A percentile compares a stretch with the other conserved stretches of the same genome.
phyloP scores from a whole-genome alignment of 202 grass and related monocot species.

The Panicum virgatum region DNA sequence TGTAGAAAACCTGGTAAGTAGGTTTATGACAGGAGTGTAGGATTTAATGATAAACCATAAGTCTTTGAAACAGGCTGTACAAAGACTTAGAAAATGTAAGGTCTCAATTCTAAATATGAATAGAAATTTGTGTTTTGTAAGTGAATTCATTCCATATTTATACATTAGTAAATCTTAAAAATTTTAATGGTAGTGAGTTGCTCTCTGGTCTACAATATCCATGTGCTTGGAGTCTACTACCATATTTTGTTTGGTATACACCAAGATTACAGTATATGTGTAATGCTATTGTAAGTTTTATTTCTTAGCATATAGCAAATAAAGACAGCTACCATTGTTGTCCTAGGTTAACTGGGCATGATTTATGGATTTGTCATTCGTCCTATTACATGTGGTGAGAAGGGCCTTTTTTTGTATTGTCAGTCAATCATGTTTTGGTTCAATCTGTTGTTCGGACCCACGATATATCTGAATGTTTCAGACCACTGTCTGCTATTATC shows the following conservation, averaged over 20 bases:
- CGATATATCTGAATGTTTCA: slow-evolving; percentile 23
- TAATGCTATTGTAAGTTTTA: no score
- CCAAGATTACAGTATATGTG: background rate
- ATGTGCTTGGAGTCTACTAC: background rate
- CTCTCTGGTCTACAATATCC: slow-evolving; percentile 23
- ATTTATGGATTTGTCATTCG: no score
- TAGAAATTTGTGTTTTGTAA: background rate
- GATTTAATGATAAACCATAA: slow-evolving; percentile 25
- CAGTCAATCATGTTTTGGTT: background rate
- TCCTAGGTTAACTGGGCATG: no score
- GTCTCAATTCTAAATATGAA: no score
- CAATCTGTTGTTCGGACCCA: background rate
- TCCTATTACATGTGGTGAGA: background rate
- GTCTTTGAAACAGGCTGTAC: slow-evolving; percentile 17
- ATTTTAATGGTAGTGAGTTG: background rate
- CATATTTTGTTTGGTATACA: background rate
- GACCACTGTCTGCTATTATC: slow-evolving; percentile 1
- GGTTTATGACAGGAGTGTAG: slow-evolving; percentile 16
- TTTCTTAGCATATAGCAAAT: no score
- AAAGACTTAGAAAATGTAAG: slow-evolving; percentile 23
- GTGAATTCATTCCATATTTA: slow-evolving; percentile 11
- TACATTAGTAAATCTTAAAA: background rate
- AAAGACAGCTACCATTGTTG: no score
- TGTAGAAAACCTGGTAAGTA: slow-evolving; percentile 76
- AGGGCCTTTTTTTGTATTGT: slow-evolving; percentile 2